Percentiles rank a stretch among this genome's conserved stretches.
These are phyloP conservation scores for Talaromyces sp. DNA, from an alignment of 2,329 filamentous ascomycete species.

Conservation along the genomic window DNA sequence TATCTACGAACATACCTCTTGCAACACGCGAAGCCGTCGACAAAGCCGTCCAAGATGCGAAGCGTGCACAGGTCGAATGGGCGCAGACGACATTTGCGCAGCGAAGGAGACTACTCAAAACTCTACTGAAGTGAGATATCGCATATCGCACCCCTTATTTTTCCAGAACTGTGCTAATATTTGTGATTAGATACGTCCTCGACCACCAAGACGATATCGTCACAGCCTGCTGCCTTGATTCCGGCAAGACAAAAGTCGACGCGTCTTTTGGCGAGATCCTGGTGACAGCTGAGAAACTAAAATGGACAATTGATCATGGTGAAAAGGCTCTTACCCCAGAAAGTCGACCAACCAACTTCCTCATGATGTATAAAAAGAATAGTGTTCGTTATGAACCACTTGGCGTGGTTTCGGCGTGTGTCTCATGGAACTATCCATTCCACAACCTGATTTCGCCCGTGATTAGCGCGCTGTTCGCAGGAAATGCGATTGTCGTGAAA, in stretches of 20 bases:
- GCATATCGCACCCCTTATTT: neutral
- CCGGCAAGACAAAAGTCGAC: slow-evolving; percentile 93
- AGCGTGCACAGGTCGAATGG: slow-evolving; percentile 72
- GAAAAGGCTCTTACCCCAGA: slow-evolving; percentile 71
- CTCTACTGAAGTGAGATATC: slow-evolving; percentile 59
- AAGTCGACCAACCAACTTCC: slow-evolving; percentile 74
- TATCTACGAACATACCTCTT: slow-evolving; percentile 62
- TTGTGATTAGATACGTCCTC: slow-evolving; percentile 58
- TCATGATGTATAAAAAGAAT: slow-evolving; percentile 95
- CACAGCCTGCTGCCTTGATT: slow-evolving; percentile 79
- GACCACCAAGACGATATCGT: slow-evolving; percentile 87
- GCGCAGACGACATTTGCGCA: slow-evolving; percentile 69
- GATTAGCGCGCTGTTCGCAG: slow-evolving; percentile 84
- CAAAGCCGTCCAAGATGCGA: slow-evolving; percentile 66
- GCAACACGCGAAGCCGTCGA: slow-evolving; percentile 74
- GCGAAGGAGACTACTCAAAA: slow-evolving; percentile 71
- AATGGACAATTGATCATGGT: slow-evolving; percentile 89
- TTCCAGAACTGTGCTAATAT: neutral
- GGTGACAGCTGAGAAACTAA: slow-evolving; percentile 86
- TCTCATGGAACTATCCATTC: slow-evolving; percentile 97
- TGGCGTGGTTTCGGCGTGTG: slow-evolving; percentile 84
- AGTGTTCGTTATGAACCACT: slow-evolving; percentile 85
- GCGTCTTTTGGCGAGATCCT: slow-evolving; percentile 91
- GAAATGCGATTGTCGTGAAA: slow-evolving; percentile 89
- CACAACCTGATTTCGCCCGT: slow-evolving; percentile 91